Percentiles rank a stretch among this genome's conserved stretches.
Evolutionary conservation across 192 early-diverging fungal genomes (phyloP).

Genomic region (Coemansia sp.): DNA sequence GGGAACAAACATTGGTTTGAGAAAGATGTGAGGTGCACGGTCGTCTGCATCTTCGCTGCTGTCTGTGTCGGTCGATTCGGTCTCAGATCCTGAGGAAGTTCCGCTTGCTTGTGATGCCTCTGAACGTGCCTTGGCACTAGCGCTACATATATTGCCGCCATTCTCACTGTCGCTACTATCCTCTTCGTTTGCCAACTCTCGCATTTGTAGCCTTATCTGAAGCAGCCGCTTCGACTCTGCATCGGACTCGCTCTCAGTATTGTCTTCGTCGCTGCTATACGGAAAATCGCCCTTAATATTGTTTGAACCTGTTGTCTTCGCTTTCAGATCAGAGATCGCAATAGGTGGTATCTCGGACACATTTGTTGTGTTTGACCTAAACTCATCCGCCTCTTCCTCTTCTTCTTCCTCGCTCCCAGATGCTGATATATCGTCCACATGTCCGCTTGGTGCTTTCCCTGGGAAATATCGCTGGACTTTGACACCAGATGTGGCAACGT

Average conservation of each 20-base stretch:
- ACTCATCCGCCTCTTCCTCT: slow-evolving; percentile 1
- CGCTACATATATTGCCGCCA: not conserved
- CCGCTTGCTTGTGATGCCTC: not conserved
- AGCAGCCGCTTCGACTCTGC: slow-evolving; percentile 24
- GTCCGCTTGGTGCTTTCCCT: slow-evolving; percentile 40
- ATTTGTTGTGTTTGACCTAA: not conserved
- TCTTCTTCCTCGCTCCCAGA: slow-evolving; percentile 25
- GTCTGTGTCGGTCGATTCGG: slow-evolving; percentile 6
- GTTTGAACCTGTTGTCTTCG: not conserved
- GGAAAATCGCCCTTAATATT: not conserved
- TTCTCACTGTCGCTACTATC: slow-evolving; percentile 8
- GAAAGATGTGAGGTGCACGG: slow-evolving; percentile 57
- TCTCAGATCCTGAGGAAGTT: not conserved
- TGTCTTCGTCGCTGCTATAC: not conserved
- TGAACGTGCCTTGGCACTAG: not conserved
- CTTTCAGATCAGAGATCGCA: slow-evolving; percentile 4
- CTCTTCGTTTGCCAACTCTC: slow-evolving; percentile 15
- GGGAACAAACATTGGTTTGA: slow-evolving; percentile 92
- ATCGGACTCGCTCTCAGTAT: slow-evolving; percentile 18
- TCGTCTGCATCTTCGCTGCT: slow-evolving; percentile 61
- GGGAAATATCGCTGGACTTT: slow-evolving; percentile 49
- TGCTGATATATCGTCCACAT: slow-evolving; percentile 21
- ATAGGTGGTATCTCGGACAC: not conserved
- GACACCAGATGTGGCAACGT: slow-evolving; percentile 37
- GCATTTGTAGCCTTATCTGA: slow-evolving; percentile 24